A percentile compares a stretch with the other conserved stretches of the same genome.
These are phyloP conservation scores for Hypoxylon sp. DNA, from an alignment of 2,329 filamentous ascomycete species.

Conservation along the genomic window DNA sequence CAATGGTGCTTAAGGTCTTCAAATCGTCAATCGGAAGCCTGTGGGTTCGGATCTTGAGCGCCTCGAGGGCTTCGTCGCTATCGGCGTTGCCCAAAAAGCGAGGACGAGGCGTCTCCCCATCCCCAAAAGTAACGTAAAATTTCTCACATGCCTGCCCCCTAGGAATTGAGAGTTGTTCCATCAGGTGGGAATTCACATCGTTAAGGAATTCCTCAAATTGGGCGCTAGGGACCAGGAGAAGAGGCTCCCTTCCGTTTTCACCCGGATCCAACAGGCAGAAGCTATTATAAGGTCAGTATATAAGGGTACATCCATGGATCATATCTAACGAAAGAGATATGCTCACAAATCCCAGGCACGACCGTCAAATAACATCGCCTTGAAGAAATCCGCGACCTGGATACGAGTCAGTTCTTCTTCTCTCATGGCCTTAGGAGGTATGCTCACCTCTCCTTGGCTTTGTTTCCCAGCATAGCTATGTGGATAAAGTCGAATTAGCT, in stretches of 20 bases:
- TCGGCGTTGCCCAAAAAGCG: slow-evolving; percentile 74
- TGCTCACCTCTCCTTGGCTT: slow-evolving; percentile 65
- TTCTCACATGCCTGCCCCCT: slow-evolving; percentile 63
- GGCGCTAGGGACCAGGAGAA: slow-evolving; percentile 76
- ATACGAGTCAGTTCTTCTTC: slow-evolving; percentile 27
- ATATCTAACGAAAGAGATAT: slow-evolving; percentile 3
- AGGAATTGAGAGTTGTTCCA: slow-evolving; percentile 71
- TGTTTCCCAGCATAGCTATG: slow-evolving; percentile 69
- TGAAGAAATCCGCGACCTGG: slow-evolving; percentile 68
- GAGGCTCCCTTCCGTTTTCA: slow-evolving; percentile 63
- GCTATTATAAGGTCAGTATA: slow-evolving; percentile 57
- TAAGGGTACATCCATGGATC: background rate
- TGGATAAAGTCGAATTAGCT: slow-evolving; percentile 70
- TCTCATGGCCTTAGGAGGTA: background rate
- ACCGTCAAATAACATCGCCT: slow-evolving; percentile 68
- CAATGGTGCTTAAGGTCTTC: slow-evolving; percentile 54
- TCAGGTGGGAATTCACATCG: slow-evolving; percentile 73
- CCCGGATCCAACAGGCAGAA: slow-evolving; percentile 75
- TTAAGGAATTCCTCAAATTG: slow-evolving; percentile 77
- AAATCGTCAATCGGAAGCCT: slow-evolving; percentile 59
- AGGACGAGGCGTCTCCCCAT: slow-evolving; percentile 73
- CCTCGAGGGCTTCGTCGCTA: slow-evolving; percentile 57
- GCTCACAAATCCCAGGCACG: slow-evolving; percentile 84
- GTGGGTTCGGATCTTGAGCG: slow-evolving; percentile 55
- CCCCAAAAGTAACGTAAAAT: slow-evolving; percentile 74